Evolutionary conservation across 192 early-diverging fungal species (phyloP).

Genomic region (Haplosporangium gracile): DNA sequence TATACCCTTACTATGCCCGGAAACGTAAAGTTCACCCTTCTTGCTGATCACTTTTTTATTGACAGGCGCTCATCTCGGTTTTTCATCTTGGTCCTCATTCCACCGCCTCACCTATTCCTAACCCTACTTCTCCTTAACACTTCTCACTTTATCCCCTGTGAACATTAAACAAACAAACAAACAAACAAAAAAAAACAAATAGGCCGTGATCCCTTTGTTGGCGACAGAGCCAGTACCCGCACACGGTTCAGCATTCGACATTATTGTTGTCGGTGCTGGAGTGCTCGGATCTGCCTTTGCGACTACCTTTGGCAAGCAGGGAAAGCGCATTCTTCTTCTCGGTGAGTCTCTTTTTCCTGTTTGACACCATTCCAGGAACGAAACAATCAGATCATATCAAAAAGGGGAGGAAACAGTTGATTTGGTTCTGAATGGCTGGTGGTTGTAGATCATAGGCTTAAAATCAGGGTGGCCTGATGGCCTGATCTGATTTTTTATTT

Average conservation of each 20-base stretch:
- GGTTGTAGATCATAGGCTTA: not conserved
- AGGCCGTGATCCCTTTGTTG: conserved; percentile 28
- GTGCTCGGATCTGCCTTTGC: conserved; percentile 94
- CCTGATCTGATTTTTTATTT: conserved; percentile 28
- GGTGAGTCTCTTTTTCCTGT: conserved; percentile 35
- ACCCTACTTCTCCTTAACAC: not conserved
- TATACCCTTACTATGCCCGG: conserved; percentile 33
- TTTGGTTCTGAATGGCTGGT: not conserved
- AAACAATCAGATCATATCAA: not conserved
- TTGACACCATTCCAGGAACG: not conserved
- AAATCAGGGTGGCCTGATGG: conserved; percentile 41
- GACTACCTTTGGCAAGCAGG: conserved; percentile 77
- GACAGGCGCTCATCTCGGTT: not conserved
- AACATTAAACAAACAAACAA: not conserved
- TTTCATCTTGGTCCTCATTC: conserved; percentile 2
- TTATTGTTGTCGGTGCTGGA: conserved; percentile 93
- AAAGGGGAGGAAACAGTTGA: not conserved
- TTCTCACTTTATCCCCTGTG: not conserved
- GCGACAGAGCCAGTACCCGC: conserved; percentile 34
- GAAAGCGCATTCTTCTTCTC: conserved; percentile 77
- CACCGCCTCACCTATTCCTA: not conserved
- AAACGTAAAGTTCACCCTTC: conserved; percentile 29
- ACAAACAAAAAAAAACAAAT: conserved; percentile 5
- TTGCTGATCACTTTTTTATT: conserved; percentile 2
- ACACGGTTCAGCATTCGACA: conserved; percentile 70